Percentiles rank a stretch among this genome's conserved stretches.
These are phyloP conservation scores for Sphagnum magellanicum DNA, from an alignment of 228 moss, liverwort and hornwort species.

Conservation along the genomic window DNA sequence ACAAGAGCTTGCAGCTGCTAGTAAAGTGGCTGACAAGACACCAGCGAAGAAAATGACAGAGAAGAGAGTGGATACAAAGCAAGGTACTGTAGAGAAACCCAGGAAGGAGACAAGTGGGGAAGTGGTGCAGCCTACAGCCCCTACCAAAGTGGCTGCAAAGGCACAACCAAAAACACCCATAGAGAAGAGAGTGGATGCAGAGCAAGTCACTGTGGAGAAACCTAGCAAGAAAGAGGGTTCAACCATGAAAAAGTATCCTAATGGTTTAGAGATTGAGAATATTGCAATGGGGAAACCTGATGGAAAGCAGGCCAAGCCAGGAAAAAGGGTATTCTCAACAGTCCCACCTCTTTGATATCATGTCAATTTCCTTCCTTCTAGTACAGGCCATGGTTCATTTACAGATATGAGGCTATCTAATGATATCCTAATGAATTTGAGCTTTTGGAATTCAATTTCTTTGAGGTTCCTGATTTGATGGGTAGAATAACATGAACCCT, in stretches of 20 bases:
- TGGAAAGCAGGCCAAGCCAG: slow-evolving; percentile 66
- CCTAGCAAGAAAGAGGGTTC: slow-evolving; percentile 42
- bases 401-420: too few relatives aligned
- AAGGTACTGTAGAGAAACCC: slow-evolving; percentile 2
- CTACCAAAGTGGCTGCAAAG: too few relatives aligned
- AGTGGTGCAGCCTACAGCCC: too few relatives aligned
- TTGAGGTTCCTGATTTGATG: too few relatives aligned
- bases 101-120: slow-evolving; percentile 29
- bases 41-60: slow-evolving; percentile 5
- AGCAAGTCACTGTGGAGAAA: background rate
- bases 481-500: too few relatives aligned
- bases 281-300: slow-evolving; percentile 87
- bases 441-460: too few relatives aligned
- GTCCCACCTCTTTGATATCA: too few relatives aligned
- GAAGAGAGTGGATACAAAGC: slow-evolving; percentile 6
- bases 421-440: too few relatives aligned
- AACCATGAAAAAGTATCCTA: slow-evolving; percentile 56
- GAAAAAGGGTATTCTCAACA: slow-evolving; percentile 57
- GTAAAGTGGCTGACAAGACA: too few relatives aligned
- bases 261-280: slow-evolving; percentile 81
- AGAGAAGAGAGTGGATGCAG: slow-evolving; percentile 6
- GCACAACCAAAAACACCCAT: slow-evolving; percentile 6
- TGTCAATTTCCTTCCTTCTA: too few relatives aligned
- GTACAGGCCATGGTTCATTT: too few relatives aligned
- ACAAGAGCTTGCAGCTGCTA: too few relatives aligned